phyloP scores from a whole-genome alignment of 1,139 yeast genomes.

The Protomyces macrosporus region DNA sequence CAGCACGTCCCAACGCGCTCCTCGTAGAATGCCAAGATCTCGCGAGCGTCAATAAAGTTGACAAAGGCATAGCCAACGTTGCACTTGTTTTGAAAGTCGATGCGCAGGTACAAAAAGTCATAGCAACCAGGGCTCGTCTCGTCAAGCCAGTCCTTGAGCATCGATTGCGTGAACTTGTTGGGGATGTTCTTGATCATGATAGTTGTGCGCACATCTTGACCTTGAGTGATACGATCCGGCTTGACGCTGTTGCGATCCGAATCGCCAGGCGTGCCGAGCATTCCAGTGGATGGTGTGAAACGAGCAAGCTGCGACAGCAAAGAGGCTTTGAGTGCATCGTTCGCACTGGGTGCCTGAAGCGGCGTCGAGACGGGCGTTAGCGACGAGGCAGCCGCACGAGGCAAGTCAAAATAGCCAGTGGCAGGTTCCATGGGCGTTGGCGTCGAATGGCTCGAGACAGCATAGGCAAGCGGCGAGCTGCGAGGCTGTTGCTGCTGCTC shows the following conservation, averaged over 20 bases:
- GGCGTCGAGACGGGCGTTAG: neutral
- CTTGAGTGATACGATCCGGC: slow-evolving; percentile 40
- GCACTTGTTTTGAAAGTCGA: slow-evolving; percentile 49
- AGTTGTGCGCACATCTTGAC: slow-evolving; percentile 46
- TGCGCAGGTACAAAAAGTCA: slow-evolving; percentile 52
- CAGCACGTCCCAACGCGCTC: slow-evolving; percentile 48
- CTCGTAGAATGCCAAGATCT: slow-evolving; percentile 45
- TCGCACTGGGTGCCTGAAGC: neutral
- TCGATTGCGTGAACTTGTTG: slow-evolving; percentile 43
- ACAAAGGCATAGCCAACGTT: slow-evolving; percentile 48
- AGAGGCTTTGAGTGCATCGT: neutral
- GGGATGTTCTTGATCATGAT: slow-evolving; percentile 52
- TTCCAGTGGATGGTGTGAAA: neutral
- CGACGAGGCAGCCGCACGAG: neutral
- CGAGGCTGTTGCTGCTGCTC: neutral
- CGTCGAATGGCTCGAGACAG: neutral
- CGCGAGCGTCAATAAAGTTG: slow-evolving; percentile 45
- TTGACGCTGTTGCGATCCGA: slow-evolving; percentile 39
- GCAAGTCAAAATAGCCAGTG: neutral
- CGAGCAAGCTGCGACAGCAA: neutral
- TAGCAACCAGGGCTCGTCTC: slow-evolving; percentile 47
- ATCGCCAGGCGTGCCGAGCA: neutral
- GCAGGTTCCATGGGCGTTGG: neutral
- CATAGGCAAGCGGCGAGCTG: neutral
- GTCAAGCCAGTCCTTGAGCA: slow-evolving; percentile 46